These are phyloP conservation scores for Rhizomucor pusillus DNA, from an alignment of 371 early-diverging fungal species.

Conservation along the genomic window DNA sequence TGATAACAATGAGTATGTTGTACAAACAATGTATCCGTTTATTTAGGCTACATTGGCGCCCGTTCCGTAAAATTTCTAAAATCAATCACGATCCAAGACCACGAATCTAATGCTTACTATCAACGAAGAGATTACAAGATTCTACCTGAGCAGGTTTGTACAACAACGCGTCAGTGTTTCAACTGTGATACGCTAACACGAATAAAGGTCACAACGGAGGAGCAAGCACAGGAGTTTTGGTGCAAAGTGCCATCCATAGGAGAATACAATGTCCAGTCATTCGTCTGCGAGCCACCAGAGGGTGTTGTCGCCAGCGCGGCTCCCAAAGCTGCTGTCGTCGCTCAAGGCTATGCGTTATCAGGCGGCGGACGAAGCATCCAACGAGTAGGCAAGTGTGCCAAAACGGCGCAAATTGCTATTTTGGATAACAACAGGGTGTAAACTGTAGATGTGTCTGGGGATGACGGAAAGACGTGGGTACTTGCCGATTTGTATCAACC, in stretches of 20 bases:
- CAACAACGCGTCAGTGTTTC: background rate
- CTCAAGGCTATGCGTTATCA: constrained; percentile 39
- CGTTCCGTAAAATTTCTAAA: constrained; percentile 83
- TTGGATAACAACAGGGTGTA: background rate
- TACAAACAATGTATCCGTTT: background rate
- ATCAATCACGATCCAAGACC: constrained; percentile 57
- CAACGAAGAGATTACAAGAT: constrained; percentile 86
- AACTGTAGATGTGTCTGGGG: constrained; percentile 67
- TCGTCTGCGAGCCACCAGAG: constrained; percentile 56
- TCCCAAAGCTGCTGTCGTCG: constrained; percentile 10
- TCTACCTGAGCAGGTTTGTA: constrained; percentile 62
- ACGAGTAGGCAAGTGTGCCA: constrained; percentile 65
- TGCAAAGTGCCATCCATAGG: constrained; percentile 61
- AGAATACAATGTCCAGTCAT: constrained; percentile 74
- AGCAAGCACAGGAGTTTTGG: constrained; percentile 50
- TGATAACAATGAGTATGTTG: background rate
- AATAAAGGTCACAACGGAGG: constrained; percentile 27
- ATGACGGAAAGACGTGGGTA: constrained; percentile 82
- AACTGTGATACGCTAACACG: background rate
- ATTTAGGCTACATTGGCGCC: constrained; percentile 75
- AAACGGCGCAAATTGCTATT: too few relatives aligned
- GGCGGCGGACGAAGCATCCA: constrained; percentile 62
- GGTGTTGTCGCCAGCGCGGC: constrained; percentile 20
- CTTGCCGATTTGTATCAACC: constrained; percentile 49
- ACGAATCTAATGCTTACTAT: constrained; percentile 73